Evolutionary conservation across 2,329 filamentous ascomycete genomes (phyloP), one percentile per base, ranked within the genome.

Genomic region (Helotiales sp.): DNA sequence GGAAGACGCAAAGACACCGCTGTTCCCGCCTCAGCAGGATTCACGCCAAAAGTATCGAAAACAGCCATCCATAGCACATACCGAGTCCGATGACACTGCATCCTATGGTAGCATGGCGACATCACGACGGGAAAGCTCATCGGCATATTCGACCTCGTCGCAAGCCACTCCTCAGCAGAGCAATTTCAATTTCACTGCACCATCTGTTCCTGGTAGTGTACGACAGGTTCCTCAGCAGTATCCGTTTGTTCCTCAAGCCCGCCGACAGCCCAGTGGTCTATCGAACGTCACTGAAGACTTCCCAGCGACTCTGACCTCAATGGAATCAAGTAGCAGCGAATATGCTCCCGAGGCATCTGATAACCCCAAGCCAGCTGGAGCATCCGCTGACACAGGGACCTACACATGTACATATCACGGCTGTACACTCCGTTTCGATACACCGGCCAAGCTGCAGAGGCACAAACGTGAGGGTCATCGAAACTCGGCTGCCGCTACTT

Each of bases 381-480:
- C 87, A 2, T 79, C 79, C 15, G 89, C 91, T 0, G 90, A 96
- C 64, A 83, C 87, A 19, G 93, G 93, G 12, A 96, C 93, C 0
- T 99, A 97, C 75, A 96, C 93, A 1, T 99, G 95, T 74, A 97
- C 93, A 0, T 96, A 96, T 68, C 92, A 96, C 69, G 91, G 92
- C 10, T 98, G 95, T 71, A 87, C 87, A 0, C 79, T 89, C 65
- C 89, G 95, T 53, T 99, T 99, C 70, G 91, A 96, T 66, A 91
- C 91, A 1, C 91, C 92, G 4, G 81, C 86, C 8, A 86, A 93
- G 65, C 81, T 99, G 3, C 93, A 98, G 72, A 95, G 95, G 76
- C 95, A 99, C 78, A 97, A 97, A 79, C 86, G 93, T 24, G 95
- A 99, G 71, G 90, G 88, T 5, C 95, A 99, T 72, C 85, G 93